Percentiles rank a stretch among this genome's conserved stretches.
Conservation (phyloP, 1,284 basidiomycete species). For the Fistulinella cinereoalba region DNA sequence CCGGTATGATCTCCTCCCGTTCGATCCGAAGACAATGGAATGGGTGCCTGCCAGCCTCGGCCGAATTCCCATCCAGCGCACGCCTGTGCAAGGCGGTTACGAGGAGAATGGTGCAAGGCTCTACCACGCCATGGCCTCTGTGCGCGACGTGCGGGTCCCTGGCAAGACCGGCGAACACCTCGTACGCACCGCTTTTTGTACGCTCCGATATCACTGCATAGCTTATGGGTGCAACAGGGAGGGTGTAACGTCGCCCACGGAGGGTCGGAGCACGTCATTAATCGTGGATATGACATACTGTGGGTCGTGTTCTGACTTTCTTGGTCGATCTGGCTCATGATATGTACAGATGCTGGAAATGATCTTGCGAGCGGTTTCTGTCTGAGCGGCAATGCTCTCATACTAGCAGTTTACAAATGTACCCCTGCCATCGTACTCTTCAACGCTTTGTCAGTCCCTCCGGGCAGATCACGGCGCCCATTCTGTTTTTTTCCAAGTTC, state of each 20-base stretch:
- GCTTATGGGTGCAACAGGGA: conserved; percentile 32
- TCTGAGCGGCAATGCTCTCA: conserved; percentile 2
- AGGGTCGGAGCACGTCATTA: conserved; percentile 42
- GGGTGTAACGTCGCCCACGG: conserved; percentile 43
- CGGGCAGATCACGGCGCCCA: too few relatives aligned
- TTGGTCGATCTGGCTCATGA: background rate
- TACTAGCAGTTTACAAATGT: conserved; percentile 9
- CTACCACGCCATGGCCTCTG: conserved; percentile 51
- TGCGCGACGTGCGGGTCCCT: conserved; percentile 56
- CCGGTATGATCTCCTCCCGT: conserved; percentile 69
- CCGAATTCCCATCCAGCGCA: conserved; percentile 50
- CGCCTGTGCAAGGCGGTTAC: conserved; percentile 55
- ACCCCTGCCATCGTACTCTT: conserved; percentile 22
- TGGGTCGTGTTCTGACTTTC: conserved; percentile 32
- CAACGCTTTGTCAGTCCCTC: too few relatives aligned
- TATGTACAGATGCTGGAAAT: background rate
- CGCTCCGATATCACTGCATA: conserved; percentile 21
- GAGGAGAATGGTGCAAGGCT: conserved; percentile 42
- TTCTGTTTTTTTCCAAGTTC: conserved; percentile 34
- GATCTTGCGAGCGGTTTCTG: background rate
- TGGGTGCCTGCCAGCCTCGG: conserved; percentile 62
- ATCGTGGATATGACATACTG: conserved; percentile 56
- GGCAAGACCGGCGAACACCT: conserved; percentile 67
- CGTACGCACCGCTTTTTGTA: conserved; percentile 19
- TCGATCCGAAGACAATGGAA: conserved; percentile 64